Percentiles rank a stretch among this genome's conserved stretches.
Conservation (phyloP, 169 alveolate species). For the Plasmodium gonderi region DNA sequence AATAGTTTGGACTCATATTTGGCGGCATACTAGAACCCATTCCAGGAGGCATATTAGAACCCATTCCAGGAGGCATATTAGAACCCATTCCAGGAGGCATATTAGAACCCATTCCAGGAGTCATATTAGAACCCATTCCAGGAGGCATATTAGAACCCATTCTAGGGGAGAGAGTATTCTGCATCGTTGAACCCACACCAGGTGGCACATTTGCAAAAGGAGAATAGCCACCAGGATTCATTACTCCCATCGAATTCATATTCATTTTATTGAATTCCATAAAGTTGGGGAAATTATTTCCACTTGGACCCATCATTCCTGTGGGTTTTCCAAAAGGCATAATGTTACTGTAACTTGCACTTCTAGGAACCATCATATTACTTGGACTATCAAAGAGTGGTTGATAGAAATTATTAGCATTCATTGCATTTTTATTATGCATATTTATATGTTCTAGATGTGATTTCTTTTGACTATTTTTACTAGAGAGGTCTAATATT, state of each 20-base stretch:
- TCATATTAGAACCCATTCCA: background rate
- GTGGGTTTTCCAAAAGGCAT: constrained; percentile 46
- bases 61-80: background rate
- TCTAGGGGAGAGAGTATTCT: constrained; percentile 7
- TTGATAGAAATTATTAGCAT: constrained; percentile 35
- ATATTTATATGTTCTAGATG: constrained; percentile 20
- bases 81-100: background rate
- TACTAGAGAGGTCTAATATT: constrained; percentile 11
- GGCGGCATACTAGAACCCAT: background rate
- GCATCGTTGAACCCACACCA: background rate
- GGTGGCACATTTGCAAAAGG: constrained; percentile 11
- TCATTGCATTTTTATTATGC: constrained; percentile 16
- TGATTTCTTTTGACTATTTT: constrained; percentile 32
- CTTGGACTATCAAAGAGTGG: constrained; percentile 14
- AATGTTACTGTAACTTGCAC: constrained; percentile 36
- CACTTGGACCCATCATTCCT: background rate
- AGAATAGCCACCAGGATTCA: background rate
- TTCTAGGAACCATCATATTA: constrained; percentile 43
- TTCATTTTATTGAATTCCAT: constrained; percentile 41
- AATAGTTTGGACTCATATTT: constrained; percentile 28
- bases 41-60: background rate
- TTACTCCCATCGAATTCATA: constrained; percentile 5
- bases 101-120: constrained; percentile 13
- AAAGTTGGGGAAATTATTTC: constrained; percentile 8
- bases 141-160: constrained; percentile 5